Base-by-base conservation (phyloP, 2,329 filamentous ascomycete genomes). In the Arthroderma uncinatum region DNA sequence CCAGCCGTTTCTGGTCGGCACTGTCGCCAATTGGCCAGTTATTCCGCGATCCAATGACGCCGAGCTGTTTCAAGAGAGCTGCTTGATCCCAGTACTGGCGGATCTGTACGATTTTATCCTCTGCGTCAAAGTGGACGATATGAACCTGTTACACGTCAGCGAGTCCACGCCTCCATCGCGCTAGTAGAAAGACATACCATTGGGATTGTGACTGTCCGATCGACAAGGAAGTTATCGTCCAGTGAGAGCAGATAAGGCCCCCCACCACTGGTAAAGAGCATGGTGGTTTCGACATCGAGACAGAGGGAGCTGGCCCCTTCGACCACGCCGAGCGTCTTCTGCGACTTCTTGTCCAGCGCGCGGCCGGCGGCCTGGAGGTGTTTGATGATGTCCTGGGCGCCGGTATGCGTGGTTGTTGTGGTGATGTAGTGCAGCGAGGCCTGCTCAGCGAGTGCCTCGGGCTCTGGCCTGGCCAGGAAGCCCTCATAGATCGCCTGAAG, bases 1-100 rank as follows among this genome's bases (percentile, higher is more conserved):
- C 88, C 66, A 95, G 76, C 65, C 83, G 84, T 64, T 86, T 79
- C 75, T 97, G 91, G 56, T 95, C 90, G 65, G 82, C 82, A 68
- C 85, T 87, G 69, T 95, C 90, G 64, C 84, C 83, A 68, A 98
- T 94, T 56, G 93, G 93, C 93, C 93, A 98, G 74, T 93, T 95
- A 70, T 86, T 87, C 56, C 86, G 85, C 68, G 85, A 86, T 66
- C 93, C 92, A 71, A 98, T 97, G 57, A 96, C 84, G 61, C 96
- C 91, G 62, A 96, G 81, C 71, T 95, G 86, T 76, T 93, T 97
- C 63, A 98, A 81, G 40, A 98, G 81, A 56, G 89, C 86, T 60
- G 85, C 91, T 73, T 98, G 93, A 70, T 98, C 93, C 93, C 93
- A 98, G 70, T 86, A 89, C 64, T 92, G 82, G 64, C 92, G 87